These are phyloP conservation scores for Thielaviopsis musarum DNA, from an alignment of 2,329 filamentous ascomycete species.

Conservation along the genomic window DNA sequence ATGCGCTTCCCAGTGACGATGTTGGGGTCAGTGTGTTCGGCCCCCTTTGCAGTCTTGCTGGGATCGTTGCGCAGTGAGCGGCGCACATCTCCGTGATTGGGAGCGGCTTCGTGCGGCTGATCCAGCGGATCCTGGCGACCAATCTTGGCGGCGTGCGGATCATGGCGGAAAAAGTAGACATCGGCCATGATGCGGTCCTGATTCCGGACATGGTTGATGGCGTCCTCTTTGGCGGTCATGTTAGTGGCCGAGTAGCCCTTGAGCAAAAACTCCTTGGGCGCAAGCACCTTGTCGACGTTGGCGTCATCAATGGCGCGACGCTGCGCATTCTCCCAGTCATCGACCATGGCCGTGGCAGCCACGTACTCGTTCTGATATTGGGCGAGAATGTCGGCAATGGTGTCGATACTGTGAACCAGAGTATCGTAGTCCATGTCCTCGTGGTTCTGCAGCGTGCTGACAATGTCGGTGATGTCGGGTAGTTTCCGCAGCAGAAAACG, in stretches of 20 bases:
- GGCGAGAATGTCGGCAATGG: constrained; percentile 28
- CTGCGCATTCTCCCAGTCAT: constrained; percentile 40
- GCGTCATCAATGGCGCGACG: constrained; percentile 28
- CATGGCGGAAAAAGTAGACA: constrained; percentile 44
- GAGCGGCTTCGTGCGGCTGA: constrained; percentile 22
- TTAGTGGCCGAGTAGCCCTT: constrained; percentile 33
- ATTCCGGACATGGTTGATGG: constrained; percentile 29
- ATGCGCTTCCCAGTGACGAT: constrained; percentile 35
- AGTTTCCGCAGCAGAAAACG: constrained; percentile 7
- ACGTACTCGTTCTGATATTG: constrained; percentile 38
- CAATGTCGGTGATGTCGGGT: constrained; percentile 6
- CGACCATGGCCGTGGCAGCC: constrained; percentile 31
- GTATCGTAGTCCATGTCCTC: constrained; percentile 31
- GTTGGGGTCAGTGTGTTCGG: constrained; percentile 31
- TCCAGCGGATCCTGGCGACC: constrained; percentile 41
- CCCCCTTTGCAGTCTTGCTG: constrained; percentile 40
- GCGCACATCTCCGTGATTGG: constrained; percentile 32
- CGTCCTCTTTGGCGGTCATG: constrained; percentile 27
- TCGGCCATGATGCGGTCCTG: constrained; percentile 43
- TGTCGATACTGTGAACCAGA: constrained; percentile 27
- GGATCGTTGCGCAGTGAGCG: constrained; percentile 40
- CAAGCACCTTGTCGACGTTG: constrained; percentile 24
- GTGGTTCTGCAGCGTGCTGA: constrained; percentile 26
- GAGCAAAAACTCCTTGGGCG: constrained; percentile 19
- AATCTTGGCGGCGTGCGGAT: constrained; percentile 38